A percentile compares a stretch with the other conserved stretches of the same genome.
Evolutionary conservation across 345 rosid species (phyloP).

Genomic region (Capsella bursapastoris): DNA sequence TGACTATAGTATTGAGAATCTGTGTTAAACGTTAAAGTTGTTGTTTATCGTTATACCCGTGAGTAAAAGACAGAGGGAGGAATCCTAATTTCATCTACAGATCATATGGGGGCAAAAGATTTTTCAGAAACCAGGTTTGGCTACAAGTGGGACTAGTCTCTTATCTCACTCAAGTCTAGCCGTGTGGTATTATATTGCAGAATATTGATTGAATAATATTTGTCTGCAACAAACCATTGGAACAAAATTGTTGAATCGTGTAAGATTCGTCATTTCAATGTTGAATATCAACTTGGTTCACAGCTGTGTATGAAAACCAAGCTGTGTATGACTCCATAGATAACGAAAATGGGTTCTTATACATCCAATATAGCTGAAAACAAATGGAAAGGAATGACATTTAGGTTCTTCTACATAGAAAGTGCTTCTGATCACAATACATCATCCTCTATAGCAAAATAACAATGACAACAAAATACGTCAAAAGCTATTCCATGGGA

Average conservation of each 20-base stretch:
- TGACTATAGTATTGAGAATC: constrained; percentile 26
- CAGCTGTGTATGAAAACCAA: too few species aligned
- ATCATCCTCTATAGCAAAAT: constrained; percentile 33
- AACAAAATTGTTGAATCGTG: background rate
- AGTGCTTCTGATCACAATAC: constrained; percentile 3
- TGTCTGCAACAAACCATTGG: background rate
- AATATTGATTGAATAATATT: background rate
- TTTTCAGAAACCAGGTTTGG: too few species aligned
- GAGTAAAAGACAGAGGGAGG: constrained; percentile 7
- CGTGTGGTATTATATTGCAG: background rate
- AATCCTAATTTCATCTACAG: constrained; percentile 2
- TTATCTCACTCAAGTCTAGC: background rate
- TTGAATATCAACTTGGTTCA: background rate
- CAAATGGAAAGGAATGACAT: background rate
- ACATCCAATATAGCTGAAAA: background rate
- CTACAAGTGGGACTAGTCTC: too few species aligned
- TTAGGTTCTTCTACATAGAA: background rate
- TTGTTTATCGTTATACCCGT: constrained; percentile 25
- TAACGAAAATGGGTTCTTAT: background rate
- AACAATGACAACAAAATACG: constrained; percentile 35
- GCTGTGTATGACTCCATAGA: background rate
- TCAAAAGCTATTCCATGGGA: constrained; percentile 23
- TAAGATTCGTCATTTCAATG: background rate
- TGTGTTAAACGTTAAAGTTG: constrained; percentile 29
- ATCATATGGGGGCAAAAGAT: constrained; percentile 11